Base-by-base conservation (phyloP, 2,329 filamentous ascomycete species). In the Monilinia polystroma region DNA sequence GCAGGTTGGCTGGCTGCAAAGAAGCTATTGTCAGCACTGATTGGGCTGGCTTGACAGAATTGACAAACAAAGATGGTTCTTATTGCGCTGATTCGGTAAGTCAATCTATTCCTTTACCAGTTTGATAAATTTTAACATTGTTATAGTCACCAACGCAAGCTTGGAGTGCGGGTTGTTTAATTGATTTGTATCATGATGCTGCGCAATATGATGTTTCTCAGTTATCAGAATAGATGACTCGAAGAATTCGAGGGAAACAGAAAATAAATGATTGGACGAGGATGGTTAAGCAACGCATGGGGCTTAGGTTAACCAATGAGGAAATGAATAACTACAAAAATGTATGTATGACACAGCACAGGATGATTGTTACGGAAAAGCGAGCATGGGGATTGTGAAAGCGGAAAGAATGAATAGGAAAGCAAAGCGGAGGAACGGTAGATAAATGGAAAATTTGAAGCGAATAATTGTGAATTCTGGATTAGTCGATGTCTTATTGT, bases 101-200 rank as follows among this genome's bases (percentile, higher is more conserved):
- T 84, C 76, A 58, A 51, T 59, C 57, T 51, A 49, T 68, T 51
- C 54, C n/a, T 53, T 63, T 43, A 55, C 67, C 60, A 54, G 20
- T 68, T 72, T 51, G 63, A 58, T 63, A 68, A 58, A 57, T 63
- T 66, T 66, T 59, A 69, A 66, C 35, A 70, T 69, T 63, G n/a
- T 41, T 56, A 66, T 76, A 95, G 88, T 95, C 90, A 64, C 95
- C 95, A 35, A 97, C 95, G 0, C 95, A 99, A 79, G 90, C 95
- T 64, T 99, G 95, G 95, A 97, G 93, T 64, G 91, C 95, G 41
- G 90, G 92, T 29, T 98, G 95, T 77, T 82, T 99, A 75, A 91
- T 99, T 75, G 95, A 99, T 80, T 79, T 99, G 70, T 99, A 97
- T 80, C 93, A 97, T 83, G 95, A 99, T 77, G 94, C 92, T 23